Evolutionary conservation across 1,139 yeast genomes (phyloP), one percentile per base, ranked within the genome.

Genomic region (Debaryomyces nepalensis): DNA sequence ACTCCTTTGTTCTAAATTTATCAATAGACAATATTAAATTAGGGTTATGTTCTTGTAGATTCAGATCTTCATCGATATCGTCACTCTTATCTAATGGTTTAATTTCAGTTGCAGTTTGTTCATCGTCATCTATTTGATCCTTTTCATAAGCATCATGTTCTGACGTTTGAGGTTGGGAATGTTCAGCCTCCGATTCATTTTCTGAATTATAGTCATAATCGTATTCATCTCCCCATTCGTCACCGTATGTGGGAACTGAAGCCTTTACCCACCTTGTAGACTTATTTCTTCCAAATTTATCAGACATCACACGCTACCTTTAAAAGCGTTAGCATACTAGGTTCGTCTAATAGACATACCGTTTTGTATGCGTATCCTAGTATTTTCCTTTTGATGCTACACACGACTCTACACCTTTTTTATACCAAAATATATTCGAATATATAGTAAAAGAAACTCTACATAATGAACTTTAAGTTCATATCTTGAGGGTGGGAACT

Each of bases 401-500:
- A 32, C 41, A 31, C 41, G 41, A 38, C 27, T 19, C 16, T 16
- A 23, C 16, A 18, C 16, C 10, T 38, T 18, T 24, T 23, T n/a
- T n/a, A 23, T 31, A 30, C 15, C 9, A 32, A 32, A 18, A 16
- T 39, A 39, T 39, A 39, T 26, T 26, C 11, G 33, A 11, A 32
- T 23, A 7, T 24, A 20, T 20, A 6, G 20, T 31, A 31, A 7
- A 20, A 14, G 29, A 22, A 20, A 15, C 18, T 26, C 43, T 45
- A 61, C 61, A 68, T 59, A 26, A 68, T 59, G 59, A 87, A 86
- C 50, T 75, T 76, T 52, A 84, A 62, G 59, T 87, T 87, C 57
- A 84, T 81, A 62, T 89, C 96, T 49, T 87, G 81, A 4, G 95
- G 96, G 63, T 89, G 97, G 2, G 93, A 84, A 26, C 87, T 68